These are phyloP conservation scores for Fusarium ambrosium DNA, from an alignment of 2,329 filamentous ascomycete species.

Conservation along the genomic window DNA sequence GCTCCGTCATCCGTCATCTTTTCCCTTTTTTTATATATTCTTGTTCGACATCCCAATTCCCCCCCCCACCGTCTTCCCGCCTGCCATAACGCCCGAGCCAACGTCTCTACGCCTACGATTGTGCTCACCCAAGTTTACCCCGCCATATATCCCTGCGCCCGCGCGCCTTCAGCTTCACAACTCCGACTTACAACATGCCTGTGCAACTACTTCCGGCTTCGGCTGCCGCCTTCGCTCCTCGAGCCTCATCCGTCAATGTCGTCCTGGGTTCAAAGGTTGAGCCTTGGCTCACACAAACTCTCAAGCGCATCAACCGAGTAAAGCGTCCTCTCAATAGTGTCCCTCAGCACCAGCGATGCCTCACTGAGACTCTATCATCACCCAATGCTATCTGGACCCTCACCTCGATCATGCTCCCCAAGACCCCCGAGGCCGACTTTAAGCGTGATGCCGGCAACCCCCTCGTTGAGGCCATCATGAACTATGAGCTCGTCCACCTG, in stretches of 20 bases:
- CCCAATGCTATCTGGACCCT: constrained; percentile 94
- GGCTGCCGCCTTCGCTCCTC: constrained; percentile 94
- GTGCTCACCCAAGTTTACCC: constrained; percentile 6
- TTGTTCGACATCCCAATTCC: constrained; percentile 46
- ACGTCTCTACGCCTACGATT: constrained; percentile 13
- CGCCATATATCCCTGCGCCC: constrained; percentile 26
- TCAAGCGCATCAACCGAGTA: constrained; percentile 96
- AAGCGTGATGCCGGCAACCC: constrained; percentile 75
- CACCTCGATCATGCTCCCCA: constrained; percentile 91
- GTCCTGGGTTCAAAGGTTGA: constrained; percentile 93
- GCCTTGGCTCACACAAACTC: constrained; percentile 94
- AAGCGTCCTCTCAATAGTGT: constrained; percentile 98
- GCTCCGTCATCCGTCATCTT: constrained; percentile 65
- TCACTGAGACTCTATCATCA: constrained; percentile 93
- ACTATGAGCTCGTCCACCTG: constrained; percentile 92
- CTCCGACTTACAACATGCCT: constrained; percentile 73
- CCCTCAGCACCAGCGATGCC: constrained; percentile 92
- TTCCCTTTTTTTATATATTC: constrained; percentile 59
- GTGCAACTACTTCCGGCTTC: constrained; percentile 94
- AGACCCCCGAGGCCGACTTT: constrained; percentile 87
- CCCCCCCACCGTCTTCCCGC: constrained; percentile 30
- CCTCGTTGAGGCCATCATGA: constrained; percentile 83
- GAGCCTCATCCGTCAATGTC: constrained; percentile 91
- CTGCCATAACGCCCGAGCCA: constrained; percentile 19
- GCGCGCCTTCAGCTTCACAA: constrained; percentile 37